phyloP scores from a whole-genome alignment of 1,284 basidiomycete genomes.

The Trichosporon faecale region DNA sequence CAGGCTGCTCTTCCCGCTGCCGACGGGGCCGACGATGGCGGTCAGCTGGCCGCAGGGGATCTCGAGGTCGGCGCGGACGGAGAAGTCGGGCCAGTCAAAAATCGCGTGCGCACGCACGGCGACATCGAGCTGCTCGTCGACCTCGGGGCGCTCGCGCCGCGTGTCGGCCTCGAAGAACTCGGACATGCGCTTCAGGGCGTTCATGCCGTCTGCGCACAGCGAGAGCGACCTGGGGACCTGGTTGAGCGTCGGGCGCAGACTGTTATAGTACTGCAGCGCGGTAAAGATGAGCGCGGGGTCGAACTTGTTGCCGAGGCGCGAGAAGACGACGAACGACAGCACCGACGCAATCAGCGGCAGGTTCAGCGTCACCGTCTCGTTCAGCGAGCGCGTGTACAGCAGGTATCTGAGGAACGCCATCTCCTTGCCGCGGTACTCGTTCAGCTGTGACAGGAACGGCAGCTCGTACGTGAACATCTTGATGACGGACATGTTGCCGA shows the following conservation, averaged over 20 bases:
- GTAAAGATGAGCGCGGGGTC: constrained; percentile 66
- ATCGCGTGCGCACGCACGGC: constrained; percentile 61
- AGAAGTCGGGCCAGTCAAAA: constrained; percentile 60
- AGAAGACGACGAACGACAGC: constrained; percentile 70
- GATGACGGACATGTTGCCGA: constrained; percentile 69
- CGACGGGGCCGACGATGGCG: constrained; percentile 65
- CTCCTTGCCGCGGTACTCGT: constrained; percentile 59
- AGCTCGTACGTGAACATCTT: constrained; percentile 72
- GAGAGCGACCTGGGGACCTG: constrained; percentile 65
- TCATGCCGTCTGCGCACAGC: constrained; percentile 63
- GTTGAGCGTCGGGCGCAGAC: constrained; percentile 65
- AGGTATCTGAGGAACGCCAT: constrained; percentile 60
- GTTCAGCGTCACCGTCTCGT: constrained; percentile 50
- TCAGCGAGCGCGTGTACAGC: constrained; percentile 62
- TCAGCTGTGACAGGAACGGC: constrained; percentile 63
- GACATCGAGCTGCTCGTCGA: constrained; percentile 56
- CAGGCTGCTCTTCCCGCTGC: constrained; percentile 60
- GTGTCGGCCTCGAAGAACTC: constrained; percentile 61
- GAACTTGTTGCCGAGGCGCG: constrained; percentile 58
- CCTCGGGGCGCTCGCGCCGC: constrained; percentile 51
- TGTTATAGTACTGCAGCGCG: constrained; percentile 66
- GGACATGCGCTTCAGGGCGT: constrained; percentile 60
- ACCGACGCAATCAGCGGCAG: constrained; percentile 64
- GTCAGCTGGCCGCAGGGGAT: constrained; percentile 62
- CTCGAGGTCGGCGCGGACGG: constrained; percentile 43